Evolutionary conservation across 2,329 filamentous ascomycete species (phyloP).

Genomic region (Myriosclerotinia scirpicola): DNA sequence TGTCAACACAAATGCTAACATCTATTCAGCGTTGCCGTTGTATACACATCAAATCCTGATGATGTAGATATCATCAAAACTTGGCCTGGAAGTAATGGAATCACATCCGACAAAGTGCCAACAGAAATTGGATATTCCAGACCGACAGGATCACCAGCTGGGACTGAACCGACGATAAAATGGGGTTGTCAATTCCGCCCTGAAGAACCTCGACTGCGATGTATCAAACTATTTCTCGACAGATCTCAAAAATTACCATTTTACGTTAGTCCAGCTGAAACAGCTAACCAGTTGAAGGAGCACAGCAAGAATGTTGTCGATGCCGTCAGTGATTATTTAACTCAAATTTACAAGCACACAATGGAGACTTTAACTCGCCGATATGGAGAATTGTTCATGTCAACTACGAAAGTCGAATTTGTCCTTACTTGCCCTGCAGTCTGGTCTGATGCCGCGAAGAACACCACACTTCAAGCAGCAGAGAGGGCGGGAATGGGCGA

Average conservation of each 20-base stretch:
- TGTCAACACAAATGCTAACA: conserved; percentile 1
- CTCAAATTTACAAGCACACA: conserved; percentile 72
- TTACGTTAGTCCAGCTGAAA: conserved; percentile 76
- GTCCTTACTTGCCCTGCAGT: conserved; percentile 81
- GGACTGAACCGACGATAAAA: conserved; percentile 55
- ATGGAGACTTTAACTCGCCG: conserved; percentile 73
- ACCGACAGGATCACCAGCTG: conserved; percentile 43
- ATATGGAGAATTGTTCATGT: conserved; percentile 79
- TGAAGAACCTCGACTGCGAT: conserved; percentile 72
- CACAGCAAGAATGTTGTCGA: conserved; percentile 77
- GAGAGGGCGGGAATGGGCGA: conserved; percentile 76
- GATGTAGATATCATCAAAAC: conserved; percentile 82
- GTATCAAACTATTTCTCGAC: conserved; percentile 83
- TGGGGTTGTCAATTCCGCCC: conserved; percentile 85
- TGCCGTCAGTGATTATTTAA: conserved; percentile 77
- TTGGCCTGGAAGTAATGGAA: conserved; percentile 81
- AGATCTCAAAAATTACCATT: conserved; percentile 77
- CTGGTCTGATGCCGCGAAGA: conserved; percentile 84
- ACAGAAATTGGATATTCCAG: conserved; percentile 68
- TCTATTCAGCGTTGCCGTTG: conserved; percentile 60
- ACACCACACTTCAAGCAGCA: conserved; percentile 75
- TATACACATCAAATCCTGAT: conserved; percentile 74
- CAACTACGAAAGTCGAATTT: conserved; percentile 72
- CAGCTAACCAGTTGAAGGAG: conserved; percentile 71
- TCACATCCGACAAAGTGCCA: conserved; percentile 85